These are phyloP conservation scores for Blumeria graminis DNA, from an alignment of 2,329 filamentous ascomycete genomes.

Conservation along the genomic window DNA sequence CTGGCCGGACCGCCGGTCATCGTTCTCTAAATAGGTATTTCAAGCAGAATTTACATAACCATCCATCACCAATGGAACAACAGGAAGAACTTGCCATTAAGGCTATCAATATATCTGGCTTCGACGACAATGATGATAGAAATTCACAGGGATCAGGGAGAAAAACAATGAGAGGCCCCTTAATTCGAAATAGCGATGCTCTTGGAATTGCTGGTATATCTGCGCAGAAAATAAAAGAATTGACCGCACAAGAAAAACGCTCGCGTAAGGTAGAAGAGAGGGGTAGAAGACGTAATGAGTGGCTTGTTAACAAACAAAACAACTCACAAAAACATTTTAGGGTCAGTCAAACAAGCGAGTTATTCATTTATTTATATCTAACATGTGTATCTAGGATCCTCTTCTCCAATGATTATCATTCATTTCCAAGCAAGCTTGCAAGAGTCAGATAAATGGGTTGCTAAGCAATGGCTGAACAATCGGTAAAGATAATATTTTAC, in stretches of 20 bases:
- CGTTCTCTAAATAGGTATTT: slow-evolving; percentile 71
- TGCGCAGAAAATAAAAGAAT: slow-evolving; percentile 48
- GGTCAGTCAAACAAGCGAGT: slow-evolving; percentile 18
- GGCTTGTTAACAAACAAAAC: slow-evolving; percentile 43
- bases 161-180: slow-evolving; percentile 27
- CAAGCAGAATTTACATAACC: slow-evolving; percentile 71
- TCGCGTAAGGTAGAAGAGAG: slow-evolving; percentile 40
- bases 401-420: slow-evolving; percentile 12
- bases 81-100: slow-evolving; percentile 41
- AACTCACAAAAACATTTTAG: slow-evolving; percentile 48
- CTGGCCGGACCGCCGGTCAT: slow-evolving; percentile 73
- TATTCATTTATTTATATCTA: background rate
- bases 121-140: slow-evolving; percentile 17
- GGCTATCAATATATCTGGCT: slow-evolving; percentile 21
- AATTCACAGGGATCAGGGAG: slow-evolving; percentile 17
- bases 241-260: slow-evolving; percentile 41
- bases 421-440: background rate
- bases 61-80: slow-evolving; percentile 59
- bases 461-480: too few relatives aligned
- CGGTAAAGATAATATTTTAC: too few relatives aligned
- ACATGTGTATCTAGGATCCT: slow-evolving; percentile 15
- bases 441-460: too few relatives aligned
- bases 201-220: slow-evolving; percentile 55
- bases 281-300: slow-evolving; percentile 37
- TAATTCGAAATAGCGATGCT: slow-evolving; percentile 47